Evolutionary conservation across 2,329 filamentous ascomycete species (phyloP), one percentile per base, ranked within the genome.

Genomic region (Biscogniauxia mediterranea): DNA sequence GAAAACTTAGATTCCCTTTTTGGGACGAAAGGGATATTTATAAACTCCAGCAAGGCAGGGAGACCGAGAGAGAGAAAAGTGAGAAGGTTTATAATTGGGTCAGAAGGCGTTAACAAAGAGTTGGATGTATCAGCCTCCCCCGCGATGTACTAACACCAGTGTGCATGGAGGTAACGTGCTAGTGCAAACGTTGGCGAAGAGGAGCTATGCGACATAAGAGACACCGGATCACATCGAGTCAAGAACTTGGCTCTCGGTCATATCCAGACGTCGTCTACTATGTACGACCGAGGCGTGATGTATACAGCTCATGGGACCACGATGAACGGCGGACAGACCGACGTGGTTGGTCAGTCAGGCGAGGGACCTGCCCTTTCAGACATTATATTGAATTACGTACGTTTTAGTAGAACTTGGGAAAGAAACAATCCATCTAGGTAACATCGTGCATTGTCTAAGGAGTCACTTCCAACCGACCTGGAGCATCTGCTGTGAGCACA

Each of bases 391-490:
- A 17, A 59, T 62, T 58, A 58, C 59, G 38, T 56, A 60, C 59
- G 50, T 63, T 62, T 62, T 49, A 52, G 51, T 49, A 32, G 28
- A 58, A 68, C 56, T 61, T 32, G 49, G 58, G 53, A 52, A 66
- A 60, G 66, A 61, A 64, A 65, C 64, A 52, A 65, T 66, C 64
- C 64, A 68, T 56, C 57, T 42, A 58, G 63, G 64, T 68, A 62
- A 63, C 64, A 66, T 67, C 64, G 57, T 55, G 53, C 53, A 23
- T 50, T 56, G 58, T 61, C 38, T 46, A 7, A 46, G 13, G 17
- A 21, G 51, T 21, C 23, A 15, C 51, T 13, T 13, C 19, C 51
- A 26, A 23, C 51, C 51, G 19, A 15, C 19, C 51, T 26, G 9
- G 38, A n/a, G 38, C 38, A 46, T 46, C 38, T 46, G 38, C 38